Percentiles rank a stretch among this genome's conserved stretches.
phyloP scores from a whole-genome alignment of 768 basidiomycete species.

The Pleurotus cornucopiae region DNA sequence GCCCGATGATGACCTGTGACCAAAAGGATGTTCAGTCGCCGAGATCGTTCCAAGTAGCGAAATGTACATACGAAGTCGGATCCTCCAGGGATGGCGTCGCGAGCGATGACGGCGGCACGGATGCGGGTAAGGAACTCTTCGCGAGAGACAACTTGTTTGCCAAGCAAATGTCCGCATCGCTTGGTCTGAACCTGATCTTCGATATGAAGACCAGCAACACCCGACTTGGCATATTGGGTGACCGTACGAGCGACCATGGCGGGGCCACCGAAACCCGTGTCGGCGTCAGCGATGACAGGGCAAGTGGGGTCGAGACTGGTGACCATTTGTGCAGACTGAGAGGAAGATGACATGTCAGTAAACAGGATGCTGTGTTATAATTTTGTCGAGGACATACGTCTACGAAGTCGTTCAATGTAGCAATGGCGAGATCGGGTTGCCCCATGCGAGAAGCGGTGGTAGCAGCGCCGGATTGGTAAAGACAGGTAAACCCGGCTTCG shows the following conservation, averaged over 20 bases:
- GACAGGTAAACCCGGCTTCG: conserved; percentile 73
- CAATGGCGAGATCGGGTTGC: conserved; percentile 71
- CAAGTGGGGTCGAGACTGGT: conserved; percentile 55
- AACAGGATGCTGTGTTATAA: background rate
- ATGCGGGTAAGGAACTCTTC: conserved; percentile 72
- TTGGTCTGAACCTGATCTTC: conserved; percentile 82
- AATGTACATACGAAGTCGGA: conserved; percentile 61
- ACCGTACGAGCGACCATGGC: conserved; percentile 74
- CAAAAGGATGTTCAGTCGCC: no score
- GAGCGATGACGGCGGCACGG: conserved; percentile 71
- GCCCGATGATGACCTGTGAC: conserved; percentile 60
- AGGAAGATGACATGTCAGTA: background rate
- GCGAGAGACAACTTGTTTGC: conserved; percentile 76
- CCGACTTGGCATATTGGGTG: conserved; percentile 59
- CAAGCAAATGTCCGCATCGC: conserved; percentile 72
- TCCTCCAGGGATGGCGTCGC: conserved; percentile 66
- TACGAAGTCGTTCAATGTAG: conserved; percentile 73
- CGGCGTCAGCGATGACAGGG: conserved; percentile 76
- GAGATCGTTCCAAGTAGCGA: background rate
- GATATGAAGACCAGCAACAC: conserved; percentile 72
- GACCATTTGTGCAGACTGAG: conserved; percentile 62
- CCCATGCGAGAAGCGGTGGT: conserved; percentile 79
- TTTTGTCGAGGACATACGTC: conserved; percentile 28
- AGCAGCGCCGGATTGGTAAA: conserved; percentile 78
- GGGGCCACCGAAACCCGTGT: conserved; percentile 73